Conservation (phyloP, 306 rosid genomes). For the Coriaria nepalensis region DNA sequence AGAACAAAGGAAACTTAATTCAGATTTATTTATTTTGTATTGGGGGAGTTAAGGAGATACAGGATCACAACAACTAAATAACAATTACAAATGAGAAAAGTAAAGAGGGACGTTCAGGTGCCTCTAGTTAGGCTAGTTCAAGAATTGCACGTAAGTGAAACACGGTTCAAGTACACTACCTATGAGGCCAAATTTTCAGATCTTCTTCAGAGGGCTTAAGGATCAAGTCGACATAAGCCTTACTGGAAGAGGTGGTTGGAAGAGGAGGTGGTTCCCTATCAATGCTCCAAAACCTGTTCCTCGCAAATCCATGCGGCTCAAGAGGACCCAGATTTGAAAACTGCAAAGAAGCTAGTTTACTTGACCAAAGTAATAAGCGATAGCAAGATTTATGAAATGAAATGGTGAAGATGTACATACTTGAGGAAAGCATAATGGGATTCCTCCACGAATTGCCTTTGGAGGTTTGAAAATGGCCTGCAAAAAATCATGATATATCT, state of each 20-base stretch:
- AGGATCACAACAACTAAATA: neutral
- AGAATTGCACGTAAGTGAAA: neutral
- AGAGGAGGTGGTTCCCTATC: slow-evolving; percentile 66
- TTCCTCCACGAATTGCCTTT: slow-evolving; percentile 69
- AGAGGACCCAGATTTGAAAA: slow-evolving; percentile 44
- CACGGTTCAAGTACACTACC: slow-evolving; percentile 19
- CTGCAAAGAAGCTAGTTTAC: slow-evolving; percentile 25
- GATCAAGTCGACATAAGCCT: slow-evolving; percentile 50
- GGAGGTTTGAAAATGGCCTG: slow-evolving; percentile 65
- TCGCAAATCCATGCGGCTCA: slow-evolving; percentile 70
- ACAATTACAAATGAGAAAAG: too few relatives aligned
- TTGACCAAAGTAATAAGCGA: neutral
- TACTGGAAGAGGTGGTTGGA: slow-evolving; percentile 28
- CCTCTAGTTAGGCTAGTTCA: neutral
- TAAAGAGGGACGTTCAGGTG: neutral
- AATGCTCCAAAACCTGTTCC: slow-evolving; percentile 54
- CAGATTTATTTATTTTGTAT: neutral
- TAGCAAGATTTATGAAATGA: slow-evolving; percentile 6
- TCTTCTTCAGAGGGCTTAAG: slow-evolving; percentile 52
- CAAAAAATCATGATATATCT: slow-evolving; percentile 10
- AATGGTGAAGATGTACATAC: slow-evolving; percentile 27
- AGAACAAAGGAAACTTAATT: slow-evolving; percentile 2
- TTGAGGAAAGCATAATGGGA: slow-evolving; percentile 71
- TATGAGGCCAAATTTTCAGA: slow-evolving; percentile 55
- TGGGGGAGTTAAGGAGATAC: neutral